phyloP scores from a whole-genome alignment of 768 basidiomycete genomes.

The Collybiopsis confluens region DNA sequence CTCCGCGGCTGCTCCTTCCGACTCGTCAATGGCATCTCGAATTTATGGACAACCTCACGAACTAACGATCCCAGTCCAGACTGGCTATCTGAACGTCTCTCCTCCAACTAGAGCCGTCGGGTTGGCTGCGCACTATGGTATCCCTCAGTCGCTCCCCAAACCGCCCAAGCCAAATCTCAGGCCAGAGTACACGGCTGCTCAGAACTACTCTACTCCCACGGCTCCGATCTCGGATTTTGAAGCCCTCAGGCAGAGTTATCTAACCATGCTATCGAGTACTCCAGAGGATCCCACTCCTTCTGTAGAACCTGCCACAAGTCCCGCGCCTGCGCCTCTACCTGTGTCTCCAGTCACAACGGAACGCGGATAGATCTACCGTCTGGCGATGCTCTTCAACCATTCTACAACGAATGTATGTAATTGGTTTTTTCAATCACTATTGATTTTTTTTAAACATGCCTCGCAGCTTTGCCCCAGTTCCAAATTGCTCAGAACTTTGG shows the following conservation, averaged over 20 bases:
- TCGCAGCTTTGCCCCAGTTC: constrained; percentile 1
- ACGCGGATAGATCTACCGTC: background rate
- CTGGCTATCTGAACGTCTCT: constrained; percentile 58
- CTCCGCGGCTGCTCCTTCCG: constrained; percentile 32
- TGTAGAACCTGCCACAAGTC: background rate
- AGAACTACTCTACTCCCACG: constrained; percentile 25
- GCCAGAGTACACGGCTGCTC: constrained; percentile 34
- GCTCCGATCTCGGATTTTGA: constrained; percentile 37
- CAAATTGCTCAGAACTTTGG: background rate
- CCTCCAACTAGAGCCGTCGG: constrained; percentile 57
- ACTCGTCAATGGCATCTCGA: constrained; percentile 34
- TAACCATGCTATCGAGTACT: constrained; percentile 62
- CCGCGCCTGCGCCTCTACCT: background rate
- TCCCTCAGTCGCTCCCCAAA: constrained; percentile 67
- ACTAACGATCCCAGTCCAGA: constrained; percentile 1
- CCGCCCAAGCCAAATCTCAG: constrained; percentile 39
- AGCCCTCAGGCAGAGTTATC: constrained; percentile 55
- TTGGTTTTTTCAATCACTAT: too few relatives aligned
- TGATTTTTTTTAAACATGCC: background rate
- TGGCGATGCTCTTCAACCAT: background rate
- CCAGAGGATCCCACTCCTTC: background rate
- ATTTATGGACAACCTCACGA: constrained; percentile 30
- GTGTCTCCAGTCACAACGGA: too few relatives aligned
- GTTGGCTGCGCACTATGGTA: constrained; percentile 75
- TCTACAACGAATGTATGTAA: too few relatives aligned